Evolutionary conservation across 2,329 filamentous ascomycete genomes (phyloP).

Genomic region (Aspergillus vadensis): DNA sequence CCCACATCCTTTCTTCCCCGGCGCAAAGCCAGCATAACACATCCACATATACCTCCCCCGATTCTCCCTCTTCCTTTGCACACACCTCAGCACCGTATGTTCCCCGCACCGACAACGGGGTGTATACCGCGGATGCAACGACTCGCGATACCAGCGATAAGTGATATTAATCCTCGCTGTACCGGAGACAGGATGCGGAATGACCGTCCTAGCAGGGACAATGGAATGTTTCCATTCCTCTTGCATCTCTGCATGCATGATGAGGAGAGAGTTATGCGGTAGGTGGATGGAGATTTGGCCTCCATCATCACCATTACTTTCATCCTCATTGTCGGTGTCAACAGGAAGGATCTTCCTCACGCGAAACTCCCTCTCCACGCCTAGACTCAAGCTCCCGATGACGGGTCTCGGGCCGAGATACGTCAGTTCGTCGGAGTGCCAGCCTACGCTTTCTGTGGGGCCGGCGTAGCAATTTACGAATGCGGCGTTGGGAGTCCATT

Average conservation of each 20-base stretch:
- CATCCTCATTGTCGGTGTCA: slow-evolving; percentile 28
- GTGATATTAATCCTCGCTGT: slow-evolving; percentile 89
- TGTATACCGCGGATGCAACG: slow-evolving; percentile 74
- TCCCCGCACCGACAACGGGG: slow-evolving; percentile 76
- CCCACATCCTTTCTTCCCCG: slow-evolving; percentile 60
- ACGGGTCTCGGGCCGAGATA: slow-evolving; percentile 87
- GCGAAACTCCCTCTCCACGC: slow-evolving; percentile 90
- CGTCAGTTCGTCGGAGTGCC: slow-evolving; percentile 88
- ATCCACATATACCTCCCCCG: slow-evolving; percentile 89
- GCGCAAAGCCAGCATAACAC: slow-evolving; percentile 69
- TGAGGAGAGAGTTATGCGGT: slow-evolving; percentile 86
- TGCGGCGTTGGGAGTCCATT: slow-evolving; percentile 84
- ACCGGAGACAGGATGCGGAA: slow-evolving; percentile 79
- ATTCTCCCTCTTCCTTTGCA: slow-evolving; percentile 75
- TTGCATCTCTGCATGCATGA: slow-evolving; percentile 99
- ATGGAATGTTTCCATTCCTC: slow-evolving; percentile 95
- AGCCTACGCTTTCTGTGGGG: slow-evolving; percentile 79
- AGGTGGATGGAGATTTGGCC: slow-evolving; percentile 92
- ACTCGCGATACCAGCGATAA: slow-evolving; percentile 80
- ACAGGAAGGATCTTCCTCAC: slow-evolving; percentile 72
- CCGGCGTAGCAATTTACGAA: slow-evolving; percentile 95
- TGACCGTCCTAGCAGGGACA: slow-evolving; percentile 71
- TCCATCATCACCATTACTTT: slow-evolving; percentile 48
- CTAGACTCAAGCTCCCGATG: slow-evolving; percentile 87
- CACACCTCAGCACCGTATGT: slow-evolving; percentile 70